Conservation (phyloP, 2,329 filamentous ascomycete genomes). For the Pseudogymnoascus sp. region DNA sequence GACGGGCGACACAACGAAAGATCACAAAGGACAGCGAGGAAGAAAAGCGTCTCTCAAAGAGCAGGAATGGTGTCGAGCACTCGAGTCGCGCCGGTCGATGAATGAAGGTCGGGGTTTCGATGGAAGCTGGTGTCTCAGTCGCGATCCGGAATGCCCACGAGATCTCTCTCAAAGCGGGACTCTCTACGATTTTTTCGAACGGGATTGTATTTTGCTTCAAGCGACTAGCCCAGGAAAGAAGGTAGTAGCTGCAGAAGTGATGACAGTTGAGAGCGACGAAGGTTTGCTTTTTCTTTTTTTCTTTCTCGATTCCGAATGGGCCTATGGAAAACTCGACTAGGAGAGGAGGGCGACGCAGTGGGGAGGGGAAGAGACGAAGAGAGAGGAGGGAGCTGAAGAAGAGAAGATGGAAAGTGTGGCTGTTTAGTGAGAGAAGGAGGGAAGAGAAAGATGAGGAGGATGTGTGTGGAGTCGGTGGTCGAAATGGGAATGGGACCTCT, state of each 20-base stretch:
- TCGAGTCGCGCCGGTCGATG: conserved; percentile 4
- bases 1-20: not conserved
- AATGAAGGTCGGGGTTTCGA: not conserved
- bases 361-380: not conserved
- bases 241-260: not conserved
- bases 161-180: not conserved
- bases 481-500: not conserved
- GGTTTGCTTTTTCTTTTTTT: not conserved
- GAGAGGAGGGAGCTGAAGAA: not conserved
- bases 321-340: conserved; percentile 4
- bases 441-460: not conserved
- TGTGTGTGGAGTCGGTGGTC: not conserved
- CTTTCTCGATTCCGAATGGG: not conserved
- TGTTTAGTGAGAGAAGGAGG: not conserved
- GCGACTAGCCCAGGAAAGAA: not conserved
- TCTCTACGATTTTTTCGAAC: not conserved
- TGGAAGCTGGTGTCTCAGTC: conserved; percentile 2
- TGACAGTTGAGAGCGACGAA: not conserved
- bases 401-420: not conserved
- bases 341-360: not conserved
- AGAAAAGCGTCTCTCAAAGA: conserved; percentile 4
- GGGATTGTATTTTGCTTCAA: not conserved
- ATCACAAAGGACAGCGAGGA: not conserved
- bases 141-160: not conserved
- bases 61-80: not conserved